phyloP scores from a whole-genome alignment of 192 early-diverging fungal genomes.

The Rhizophagus sp. region DNA sequence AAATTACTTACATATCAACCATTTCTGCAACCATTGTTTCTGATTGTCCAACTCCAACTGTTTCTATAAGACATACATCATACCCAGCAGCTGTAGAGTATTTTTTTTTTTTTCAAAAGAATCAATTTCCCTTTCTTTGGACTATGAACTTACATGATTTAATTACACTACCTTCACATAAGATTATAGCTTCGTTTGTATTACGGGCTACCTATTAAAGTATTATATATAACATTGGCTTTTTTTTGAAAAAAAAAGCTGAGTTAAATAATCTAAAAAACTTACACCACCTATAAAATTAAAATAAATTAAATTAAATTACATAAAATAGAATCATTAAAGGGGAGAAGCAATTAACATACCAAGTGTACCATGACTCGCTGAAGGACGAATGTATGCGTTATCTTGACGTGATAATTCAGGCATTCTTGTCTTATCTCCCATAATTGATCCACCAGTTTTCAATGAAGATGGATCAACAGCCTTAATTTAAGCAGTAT shows the following conservation, averaged over 20 bases:
- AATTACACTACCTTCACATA: conserved; percentile 67
- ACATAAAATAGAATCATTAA: background rate
- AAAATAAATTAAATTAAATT: background rate
- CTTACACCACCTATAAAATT: conserved; percentile 44
- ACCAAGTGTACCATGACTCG: conserved; percentile 73
- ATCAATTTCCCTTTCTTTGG: background rate
- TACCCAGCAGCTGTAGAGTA: conserved; percentile 64
- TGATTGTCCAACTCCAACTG: conserved; percentile 85
- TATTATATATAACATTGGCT: background rate
- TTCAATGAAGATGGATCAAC: conserved; percentile 81
- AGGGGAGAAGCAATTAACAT: conserved; percentile 27
- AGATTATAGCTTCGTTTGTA: conserved; percentile 77
- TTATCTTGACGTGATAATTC: conserved; percentile 58
- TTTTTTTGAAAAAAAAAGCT: background rate
- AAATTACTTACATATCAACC: conserved; percentile 68
- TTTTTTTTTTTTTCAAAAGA: background rate
- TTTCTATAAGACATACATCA: conserved; percentile 80
- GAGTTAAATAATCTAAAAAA: background rate
- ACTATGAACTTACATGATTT: background rate
- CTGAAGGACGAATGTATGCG: conserved; percentile 81
- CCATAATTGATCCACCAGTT: conserved; percentile 82
- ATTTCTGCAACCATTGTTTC: conserved; percentile 87
- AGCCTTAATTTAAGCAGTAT: conserved; percentile 46
- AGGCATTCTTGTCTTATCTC: conserved; percentile 87
- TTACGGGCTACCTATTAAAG: conserved; percentile 66